Base-by-base conservation (phyloP, 2,329 filamentous ascomycete genomes). In the Hypoxylon sp. region DNA sequence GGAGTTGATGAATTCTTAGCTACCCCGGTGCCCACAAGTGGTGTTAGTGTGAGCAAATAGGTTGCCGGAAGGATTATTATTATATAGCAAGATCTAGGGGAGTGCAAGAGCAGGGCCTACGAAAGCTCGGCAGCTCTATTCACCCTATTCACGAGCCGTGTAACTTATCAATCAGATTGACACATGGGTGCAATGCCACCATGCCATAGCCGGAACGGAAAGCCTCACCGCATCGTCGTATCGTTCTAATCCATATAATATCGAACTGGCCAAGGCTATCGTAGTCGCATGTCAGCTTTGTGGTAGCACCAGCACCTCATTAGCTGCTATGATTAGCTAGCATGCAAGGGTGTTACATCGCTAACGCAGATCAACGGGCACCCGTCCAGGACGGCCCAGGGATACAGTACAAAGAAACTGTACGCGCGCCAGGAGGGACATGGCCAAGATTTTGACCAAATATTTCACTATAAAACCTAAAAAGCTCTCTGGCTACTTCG, bases 341-440 rank as follows among this genome's bases (percentile, higher is more conserved):
- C 11, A 22, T 47, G 24, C 32, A 30, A 19, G 32, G 30, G 24
- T 17, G 55, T 57, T 58, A 32, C 55, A 58, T 58, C 24, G 26
- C 39, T 52, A 52, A 20, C 32, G 48, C 28, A 39, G 48, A 39
- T 58, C 55, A 22, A 41, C 7, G 7, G n/a, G 6, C 13, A 39
- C 7, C 34, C 34, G 6, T 41, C 11, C 37, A 41, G 15, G n/a
- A 19, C 34, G 11, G 6, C 19, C 11, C 37, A 41, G 15, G n/a
- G n/a, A n/a, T 17, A 19, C n/a, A 41, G 37, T 19, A 19, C 37
- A 2, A 17, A 17, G 37, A 19, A 17, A 41, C 37, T 19, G 37
- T 41, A 41, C 3, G 3, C 37, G n/a, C 7, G 7, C 24, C 4
- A 26, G 24, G 24, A n/a, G n/a, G n/a, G n/a, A n/a, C n/a, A n/a